These are phyloP conservation scores for Amanita pallidorosea DNA, from an alignment of 768 basidiomycete species.

Conservation along the genomic window DNA sequence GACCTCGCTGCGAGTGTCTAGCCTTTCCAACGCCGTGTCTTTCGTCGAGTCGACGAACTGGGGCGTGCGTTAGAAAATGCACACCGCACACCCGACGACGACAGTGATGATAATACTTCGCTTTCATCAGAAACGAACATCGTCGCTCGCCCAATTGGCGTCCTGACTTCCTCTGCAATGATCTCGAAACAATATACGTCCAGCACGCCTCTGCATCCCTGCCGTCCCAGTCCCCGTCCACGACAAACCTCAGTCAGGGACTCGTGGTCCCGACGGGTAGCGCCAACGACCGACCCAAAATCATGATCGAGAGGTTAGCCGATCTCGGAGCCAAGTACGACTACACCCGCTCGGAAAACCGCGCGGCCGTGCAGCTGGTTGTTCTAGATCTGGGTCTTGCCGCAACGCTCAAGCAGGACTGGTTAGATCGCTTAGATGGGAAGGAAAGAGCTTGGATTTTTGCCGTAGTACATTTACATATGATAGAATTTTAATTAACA, in stretches of 20 bases:
- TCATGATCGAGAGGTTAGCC: background rate
- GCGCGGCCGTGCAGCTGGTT: background rate
- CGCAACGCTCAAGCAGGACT: background rate
- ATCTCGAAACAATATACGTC: background rate
- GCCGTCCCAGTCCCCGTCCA: conserved; percentile 3
- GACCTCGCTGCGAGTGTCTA: conserved; percentile 28
- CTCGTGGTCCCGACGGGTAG: background rate
- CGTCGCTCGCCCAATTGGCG: background rate
- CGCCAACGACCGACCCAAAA: background rate
- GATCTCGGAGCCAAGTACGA: background rate
- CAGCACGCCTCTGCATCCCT: background rate
- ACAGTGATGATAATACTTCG: background rate
- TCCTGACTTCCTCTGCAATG: background rate
- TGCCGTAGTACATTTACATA: too few species aligned
- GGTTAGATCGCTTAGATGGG: conserved; percentile 1
- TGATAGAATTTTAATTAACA: background rate
- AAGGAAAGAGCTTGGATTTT: conserved; percentile 2
- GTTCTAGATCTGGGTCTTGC: background rate
- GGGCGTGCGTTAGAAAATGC: conserved; percentile 17
- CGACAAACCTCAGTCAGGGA: background rate
- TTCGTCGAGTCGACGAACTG: conserved; percentile 31
- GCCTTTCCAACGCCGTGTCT: conserved; percentile 27
- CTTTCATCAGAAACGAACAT: background rate
- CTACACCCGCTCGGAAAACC: background rate
- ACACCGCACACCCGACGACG: background rate